Conservation (phyloP, 768 basidiomycete genomes). For the Tylopilus vinaceipallidus region DNA sequence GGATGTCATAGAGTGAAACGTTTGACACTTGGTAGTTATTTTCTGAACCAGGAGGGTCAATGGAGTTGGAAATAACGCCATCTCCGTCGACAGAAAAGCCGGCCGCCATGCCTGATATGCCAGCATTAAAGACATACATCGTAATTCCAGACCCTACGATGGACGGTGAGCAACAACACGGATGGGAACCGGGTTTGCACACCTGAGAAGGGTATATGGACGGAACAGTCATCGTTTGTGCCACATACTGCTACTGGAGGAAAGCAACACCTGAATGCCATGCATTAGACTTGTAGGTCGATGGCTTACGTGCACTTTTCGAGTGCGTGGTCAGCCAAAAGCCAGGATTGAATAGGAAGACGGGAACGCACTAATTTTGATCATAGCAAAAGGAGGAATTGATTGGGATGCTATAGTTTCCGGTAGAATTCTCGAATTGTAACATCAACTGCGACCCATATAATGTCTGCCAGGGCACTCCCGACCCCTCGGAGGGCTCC, state of each 20-base stretch:
- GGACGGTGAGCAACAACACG: neutral
- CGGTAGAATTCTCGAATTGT: slow-evolving; percentile 20
- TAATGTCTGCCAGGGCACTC: too few species aligned
- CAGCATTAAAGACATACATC: slow-evolving; percentile 22
- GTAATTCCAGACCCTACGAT: slow-evolving; percentile 22
- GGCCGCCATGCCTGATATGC: slow-evolving; percentile 18
- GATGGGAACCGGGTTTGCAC: neutral
- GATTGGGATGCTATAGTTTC: slow-evolving; percentile 14
- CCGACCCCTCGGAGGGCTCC: too few species aligned
- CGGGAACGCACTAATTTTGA: slow-evolving; percentile 23
- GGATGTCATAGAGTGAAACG: slow-evolving; percentile 15
- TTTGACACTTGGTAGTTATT: slow-evolving; percentile 19
- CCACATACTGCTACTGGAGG: slow-evolving; percentile 18
- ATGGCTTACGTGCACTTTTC: slow-evolving; percentile 22
- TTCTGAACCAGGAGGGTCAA: neutral
- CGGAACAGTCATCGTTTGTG: slow-evolving; percentile 9
- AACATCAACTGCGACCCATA: too few species aligned
- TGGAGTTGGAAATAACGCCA: slow-evolving; percentile 2
- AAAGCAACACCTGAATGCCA: neutral
- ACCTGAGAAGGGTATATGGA: slow-evolving; percentile 24
- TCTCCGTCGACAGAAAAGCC: slow-evolving; percentile 20
- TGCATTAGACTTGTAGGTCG: neutral
- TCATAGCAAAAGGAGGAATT: slow-evolving; percentile 20
- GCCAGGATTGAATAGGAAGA: neutral
- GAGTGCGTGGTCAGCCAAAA: neutral